phyloP scores from a whole-genome alignment of 768 basidiomycete genomes.

The Ephemerocybe angulata region DNA sequence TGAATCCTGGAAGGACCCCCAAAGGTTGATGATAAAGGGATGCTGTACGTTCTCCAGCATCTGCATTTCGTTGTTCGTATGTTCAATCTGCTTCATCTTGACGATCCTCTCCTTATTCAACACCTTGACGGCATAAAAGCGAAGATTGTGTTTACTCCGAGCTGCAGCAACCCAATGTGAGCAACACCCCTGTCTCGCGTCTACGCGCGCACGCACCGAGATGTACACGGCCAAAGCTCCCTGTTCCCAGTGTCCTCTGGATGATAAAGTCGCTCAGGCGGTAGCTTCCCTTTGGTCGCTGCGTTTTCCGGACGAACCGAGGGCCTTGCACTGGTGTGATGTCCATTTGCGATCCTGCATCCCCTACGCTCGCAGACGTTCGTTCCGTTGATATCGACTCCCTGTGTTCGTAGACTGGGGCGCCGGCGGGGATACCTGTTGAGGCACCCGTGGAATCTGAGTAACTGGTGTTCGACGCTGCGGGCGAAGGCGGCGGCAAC shows the following conservation, averaged over 20 bases:
- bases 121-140: slow-evolving; percentile 95
- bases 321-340: slow-evolving; percentile 14
- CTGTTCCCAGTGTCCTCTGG: slow-evolving; percentile 84
- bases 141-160: slow-evolving; percentile 88
- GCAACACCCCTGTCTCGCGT: slow-evolving; percentile 4
- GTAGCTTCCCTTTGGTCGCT: slow-evolving; percentile 62
- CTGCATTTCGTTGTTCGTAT: slow-evolving; percentile 91
- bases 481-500: slow-evolving; percentile 22
- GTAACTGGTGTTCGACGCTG: slow-evolving; percentile 18
- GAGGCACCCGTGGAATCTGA: background rate
- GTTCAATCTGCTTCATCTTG: slow-evolving; percentile 91
- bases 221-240: slow-evolving; percentile 96
- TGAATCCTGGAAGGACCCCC: slow-evolving; percentile 92
- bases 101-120: slow-evolving; percentile 91
- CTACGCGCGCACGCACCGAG: slow-evolving; percentile 49
- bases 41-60: slow-evolving; percentile 86
- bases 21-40: slow-evolving; percentile 93
- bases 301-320: slow-evolving; percentile 17
- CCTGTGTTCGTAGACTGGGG: slow-evolving; percentile 48
- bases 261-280: slow-evolving; percentile 75
- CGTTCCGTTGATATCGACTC: slow-evolving; percentile 68
- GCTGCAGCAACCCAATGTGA: slow-evolving; percentile 44
- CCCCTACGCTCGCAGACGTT: slow-evolving; percentile 43
- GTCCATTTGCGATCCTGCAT: slow-evolving; percentile 6
- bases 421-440: slow-evolving; percentile 18